Percentiles rank a stretch among this genome's conserved stretches.
Evolutionary conservation across 768 basidiomycete genomes (phyloP).

Genomic region (Termitomyces sp.): DNA sequence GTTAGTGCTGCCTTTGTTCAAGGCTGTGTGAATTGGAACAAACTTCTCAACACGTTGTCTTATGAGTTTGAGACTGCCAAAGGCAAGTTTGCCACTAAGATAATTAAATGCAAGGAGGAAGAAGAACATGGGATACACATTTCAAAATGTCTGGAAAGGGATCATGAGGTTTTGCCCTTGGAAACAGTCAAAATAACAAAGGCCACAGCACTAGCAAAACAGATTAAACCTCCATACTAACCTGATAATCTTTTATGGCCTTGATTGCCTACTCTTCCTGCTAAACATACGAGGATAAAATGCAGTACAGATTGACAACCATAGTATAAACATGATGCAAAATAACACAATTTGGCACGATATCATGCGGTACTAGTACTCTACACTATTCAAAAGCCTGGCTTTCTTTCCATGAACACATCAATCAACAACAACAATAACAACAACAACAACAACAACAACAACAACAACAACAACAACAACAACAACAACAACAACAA

Average conservation of each 20-base stretch:
- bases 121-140: conserved; percentile 2
- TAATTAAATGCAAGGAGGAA: conserved; percentile 7
- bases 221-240: background rate
- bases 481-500: no score
- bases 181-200: background rate
- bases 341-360: no score
- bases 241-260: conserved; percentile 3
- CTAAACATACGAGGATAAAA: conserved; percentile 19
- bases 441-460: no score
- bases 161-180: background rate
- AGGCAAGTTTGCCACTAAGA: conserved; percentile 11
- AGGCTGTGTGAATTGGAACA: conserved; percentile 41
- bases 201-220: background rate
- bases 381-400: no score
- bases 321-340: no score
- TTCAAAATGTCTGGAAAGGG: conserved; percentile 6
- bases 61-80: conserved; percentile 35
- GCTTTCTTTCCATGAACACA: no score
- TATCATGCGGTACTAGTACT: no score
- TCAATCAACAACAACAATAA: no score
- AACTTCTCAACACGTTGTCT: conserved; percentile 35
- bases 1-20: conserved; percentile 48
- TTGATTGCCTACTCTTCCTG: conserved; percentile 44
- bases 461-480: no score
- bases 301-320: no score